A percentile compares a stretch with the other conserved stretches of the same genome.
Evolutionary conservation across 2,329 filamentous ascomycete genomes (phyloP).

Genomic region (Colletotrichum orchidophilum): DNA sequence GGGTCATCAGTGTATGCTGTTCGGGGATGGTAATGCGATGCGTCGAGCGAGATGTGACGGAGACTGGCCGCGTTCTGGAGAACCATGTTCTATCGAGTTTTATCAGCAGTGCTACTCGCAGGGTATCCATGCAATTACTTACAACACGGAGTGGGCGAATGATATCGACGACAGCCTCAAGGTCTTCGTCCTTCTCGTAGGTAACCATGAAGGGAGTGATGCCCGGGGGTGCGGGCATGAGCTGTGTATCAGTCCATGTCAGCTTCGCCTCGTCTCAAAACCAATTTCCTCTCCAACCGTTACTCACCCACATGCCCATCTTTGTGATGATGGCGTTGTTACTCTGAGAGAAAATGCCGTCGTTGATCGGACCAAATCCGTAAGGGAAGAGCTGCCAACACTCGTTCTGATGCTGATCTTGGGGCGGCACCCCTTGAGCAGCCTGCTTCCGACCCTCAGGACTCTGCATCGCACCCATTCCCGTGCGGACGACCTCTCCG

Average conservation of each 20-base stretch:
- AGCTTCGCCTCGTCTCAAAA: background rate
- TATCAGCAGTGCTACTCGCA: background rate
- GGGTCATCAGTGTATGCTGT: slow-evolving; percentile 37
- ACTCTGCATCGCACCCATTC: slow-evolving; percentile 53
- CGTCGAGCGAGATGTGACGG: slow-evolving; percentile 53
- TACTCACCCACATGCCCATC: slow-evolving; percentile 54
- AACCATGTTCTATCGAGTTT: slow-evolving; percentile 37
- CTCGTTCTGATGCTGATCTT: slow-evolving; percentile 40
- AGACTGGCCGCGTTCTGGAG: slow-evolving; percentile 57
- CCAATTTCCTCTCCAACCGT: too few species aligned
- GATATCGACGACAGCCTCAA: slow-evolving; percentile 46
- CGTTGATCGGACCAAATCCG: slow-evolving; percentile 49
- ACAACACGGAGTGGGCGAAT: slow-evolving; percentile 43
- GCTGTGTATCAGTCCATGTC: background rate
- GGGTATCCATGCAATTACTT: background rate
- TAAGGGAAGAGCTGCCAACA: slow-evolving; percentile 49
- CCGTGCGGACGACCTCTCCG: slow-evolving; percentile 55
- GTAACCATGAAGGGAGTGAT: slow-evolving; percentile 52
- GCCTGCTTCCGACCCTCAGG: slow-evolving; percentile 45
- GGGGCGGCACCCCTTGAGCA: slow-evolving; percentile 45
- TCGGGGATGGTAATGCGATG: slow-evolving; percentile 47
- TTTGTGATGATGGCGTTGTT: slow-evolving; percentile 64
- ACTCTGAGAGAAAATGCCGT: slow-evolving; percentile 61
- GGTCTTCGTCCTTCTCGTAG: slow-evolving; percentile 47
- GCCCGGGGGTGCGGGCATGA: slow-evolving; percentile 46